phyloP scores from a whole-genome alignment of 129 eudicot species.

The Helichrysum umbraculigerum region DNA sequence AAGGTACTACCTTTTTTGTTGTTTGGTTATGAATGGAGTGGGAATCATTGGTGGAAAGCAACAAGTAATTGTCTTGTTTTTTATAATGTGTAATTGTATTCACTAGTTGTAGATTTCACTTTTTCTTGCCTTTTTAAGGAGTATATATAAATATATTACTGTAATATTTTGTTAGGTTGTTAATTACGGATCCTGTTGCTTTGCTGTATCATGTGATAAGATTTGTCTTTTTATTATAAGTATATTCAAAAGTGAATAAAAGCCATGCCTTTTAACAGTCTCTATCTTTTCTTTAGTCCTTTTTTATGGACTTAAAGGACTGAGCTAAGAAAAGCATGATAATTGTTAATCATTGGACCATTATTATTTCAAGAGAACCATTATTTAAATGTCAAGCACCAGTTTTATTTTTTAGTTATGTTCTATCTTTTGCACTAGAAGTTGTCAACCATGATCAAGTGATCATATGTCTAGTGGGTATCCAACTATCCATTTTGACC shows the following conservation, averaged over 20 bases:
- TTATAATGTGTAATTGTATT: slow-evolving; percentile 8
- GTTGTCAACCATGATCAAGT: slow-evolving; percentile 33
- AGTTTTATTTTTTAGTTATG: slow-evolving; percentile 12
- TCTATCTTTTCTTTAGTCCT: slow-evolving; percentile 35
- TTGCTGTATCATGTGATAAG: slow-evolving; percentile 41
- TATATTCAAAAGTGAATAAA: slow-evolving; percentile 29
- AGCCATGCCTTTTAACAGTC: slow-evolving; percentile 35
- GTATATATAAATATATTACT: slow-evolving; percentile 36
- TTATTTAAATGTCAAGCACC: slow-evolving; percentile 14
- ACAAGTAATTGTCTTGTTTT: slow-evolving; percentile 27
- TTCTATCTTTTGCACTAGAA: slow-evolving; percentile 27
- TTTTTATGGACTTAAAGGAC: slow-evolving; percentile 19
- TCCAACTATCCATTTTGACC: not conserved
- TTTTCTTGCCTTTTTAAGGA: slow-evolving; percentile 22
- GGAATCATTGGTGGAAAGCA: slow-evolving; percentile 33
- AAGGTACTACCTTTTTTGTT: slow-evolving; percentile 29
- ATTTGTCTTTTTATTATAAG: slow-evolving; percentile 30
- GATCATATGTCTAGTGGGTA: slow-evolving; percentile 20
- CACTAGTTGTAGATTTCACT: slow-evolving; percentile 28
- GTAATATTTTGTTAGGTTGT: slow-evolving; percentile 21
- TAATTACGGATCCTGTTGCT: slow-evolving; percentile 15
- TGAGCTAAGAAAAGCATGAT: slow-evolving; percentile 32
- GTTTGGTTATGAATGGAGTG: slow-evolving; percentile 36
- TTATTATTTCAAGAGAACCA: slow-evolving; percentile 22
- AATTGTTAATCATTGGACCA: slow-evolving; percentile 26